Conservation (phyloP, 2,329 filamentous ascomycete genomes). For the Cercospora canescens region DNA sequence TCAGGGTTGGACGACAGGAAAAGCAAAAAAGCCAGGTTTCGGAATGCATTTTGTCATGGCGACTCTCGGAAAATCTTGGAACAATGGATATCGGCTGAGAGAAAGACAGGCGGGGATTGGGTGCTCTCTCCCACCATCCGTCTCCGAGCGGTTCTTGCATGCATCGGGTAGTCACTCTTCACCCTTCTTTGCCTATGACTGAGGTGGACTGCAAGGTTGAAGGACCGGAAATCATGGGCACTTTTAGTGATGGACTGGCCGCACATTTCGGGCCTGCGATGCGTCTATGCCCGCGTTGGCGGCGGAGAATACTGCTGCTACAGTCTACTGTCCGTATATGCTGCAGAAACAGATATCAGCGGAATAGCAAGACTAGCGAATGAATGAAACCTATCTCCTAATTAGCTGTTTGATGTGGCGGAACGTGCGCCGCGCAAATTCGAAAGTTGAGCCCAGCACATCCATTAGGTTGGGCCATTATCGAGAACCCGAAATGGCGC, state of each 20-base stretch:
- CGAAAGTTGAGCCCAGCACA: too few species aligned
- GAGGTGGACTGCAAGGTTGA: too few species aligned
- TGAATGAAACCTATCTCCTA: too few species aligned
- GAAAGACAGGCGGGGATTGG: neutral
- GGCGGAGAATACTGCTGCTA: too few species aligned
- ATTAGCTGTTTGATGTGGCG: too few species aligned
- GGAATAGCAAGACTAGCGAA: too few species aligned
- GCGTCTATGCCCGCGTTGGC: neutral
- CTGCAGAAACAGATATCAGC: neutral
- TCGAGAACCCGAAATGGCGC: too few species aligned
- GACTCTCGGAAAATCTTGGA: neutral
- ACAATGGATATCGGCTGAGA: neutral
- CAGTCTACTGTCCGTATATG: neutral
- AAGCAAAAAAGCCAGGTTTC: neutral
- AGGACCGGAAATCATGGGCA: too few species aligned
- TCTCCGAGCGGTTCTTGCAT: conserved; percentile 9
- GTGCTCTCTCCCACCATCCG: neutral
- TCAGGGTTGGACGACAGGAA: neutral
- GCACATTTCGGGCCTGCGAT: neutral
- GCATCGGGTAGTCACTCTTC: conserved; percentile 4
- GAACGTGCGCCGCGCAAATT: too few species aligned
- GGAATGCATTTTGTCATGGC: neutral
- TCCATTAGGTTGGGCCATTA: too few species aligned
- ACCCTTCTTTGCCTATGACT: too few species aligned
- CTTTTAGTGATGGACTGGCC: neutral